A percentile compares a stretch with the other conserved stretches of the same genome.
These are phyloP conservation scores for Zygosaccharomyces pseudobailii DNA, from an alignment of 1,139 yeast species.

Conservation along the genomic window DNA sequence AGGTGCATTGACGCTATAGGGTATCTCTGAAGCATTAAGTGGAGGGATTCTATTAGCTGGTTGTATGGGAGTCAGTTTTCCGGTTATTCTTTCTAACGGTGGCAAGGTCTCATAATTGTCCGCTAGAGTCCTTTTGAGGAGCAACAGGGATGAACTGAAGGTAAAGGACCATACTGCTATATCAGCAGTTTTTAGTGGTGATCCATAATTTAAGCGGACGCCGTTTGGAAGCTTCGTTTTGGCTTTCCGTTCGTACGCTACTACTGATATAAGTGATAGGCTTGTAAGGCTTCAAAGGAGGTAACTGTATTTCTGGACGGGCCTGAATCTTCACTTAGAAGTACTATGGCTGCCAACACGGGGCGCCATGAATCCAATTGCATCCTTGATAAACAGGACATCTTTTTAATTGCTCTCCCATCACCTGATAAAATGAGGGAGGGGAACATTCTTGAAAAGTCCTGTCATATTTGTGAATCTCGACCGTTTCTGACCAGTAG, in stretches of 20 bases:
- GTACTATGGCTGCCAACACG: constrained; percentile 9
- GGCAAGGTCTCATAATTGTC: constrained; percentile 13
- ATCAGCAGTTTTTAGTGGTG: constrained; percentile 6
- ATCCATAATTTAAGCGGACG: constrained; percentile 16
- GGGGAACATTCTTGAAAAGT: constrained; percentile 26
- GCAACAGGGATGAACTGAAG: constrained; percentile 15
- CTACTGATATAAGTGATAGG: constrained; percentile 34
- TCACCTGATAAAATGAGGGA: constrained; percentile 30
- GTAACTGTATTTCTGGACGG: constrained; percentile 22
- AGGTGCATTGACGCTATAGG: constrained; percentile 1
- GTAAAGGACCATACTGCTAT: constrained; percentile 17
- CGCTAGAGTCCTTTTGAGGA: constrained; percentile 6
- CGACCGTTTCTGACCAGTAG: constrained; percentile 25
- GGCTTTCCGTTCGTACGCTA: constrained; percentile 27
- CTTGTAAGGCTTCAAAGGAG: constrained; percentile 31
- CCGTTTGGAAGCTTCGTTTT: constrained; percentile 21
- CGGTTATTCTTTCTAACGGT: constrained; percentile 17
- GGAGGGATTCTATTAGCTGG: neutral
- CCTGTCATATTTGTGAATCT: constrained; percentile 26
- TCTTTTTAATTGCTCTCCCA: constrained; percentile 31
- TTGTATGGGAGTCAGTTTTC: constrained; percentile 12
- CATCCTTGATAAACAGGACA: constrained; percentile 36
- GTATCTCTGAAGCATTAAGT: constrained; percentile 1
- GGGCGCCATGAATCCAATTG: constrained; percentile 31
- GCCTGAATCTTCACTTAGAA: constrained; percentile 4